These are phyloP conservation scores for Lachancea thermotolerans DNA, from an alignment of 805 yeast genomes.

Conservation along the genomic window DNA sequence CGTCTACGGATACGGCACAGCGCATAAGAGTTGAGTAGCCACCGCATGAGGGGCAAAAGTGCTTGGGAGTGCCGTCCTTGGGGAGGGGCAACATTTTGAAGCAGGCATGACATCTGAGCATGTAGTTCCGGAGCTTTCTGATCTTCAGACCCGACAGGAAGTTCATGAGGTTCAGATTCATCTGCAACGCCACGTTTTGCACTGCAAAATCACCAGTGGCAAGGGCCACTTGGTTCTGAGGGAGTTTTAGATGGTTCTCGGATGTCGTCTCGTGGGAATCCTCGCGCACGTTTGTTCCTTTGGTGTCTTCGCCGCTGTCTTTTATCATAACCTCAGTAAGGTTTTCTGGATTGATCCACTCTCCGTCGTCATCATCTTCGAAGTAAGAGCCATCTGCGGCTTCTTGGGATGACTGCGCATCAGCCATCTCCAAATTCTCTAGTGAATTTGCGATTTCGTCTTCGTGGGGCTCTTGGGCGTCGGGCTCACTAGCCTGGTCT, in stretches of 20 bases:
- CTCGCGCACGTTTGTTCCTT: conserved; percentile 33
- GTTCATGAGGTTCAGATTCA: conserved; percentile 83
- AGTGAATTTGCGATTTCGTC: conserved; percentile 2
- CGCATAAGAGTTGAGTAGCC: conserved; percentile 76
- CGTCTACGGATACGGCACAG: conserved; percentile 82
- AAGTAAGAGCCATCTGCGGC: conserved; percentile 15
- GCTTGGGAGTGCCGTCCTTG: conserved; percentile 66
- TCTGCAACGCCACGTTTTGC: conserved; percentile 88
- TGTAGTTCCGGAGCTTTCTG: conserved; percentile 78
- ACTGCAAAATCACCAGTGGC: conserved; percentile 97
- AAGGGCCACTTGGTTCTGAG: conserved; percentile 65
- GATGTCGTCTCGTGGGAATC: conserved; percentile 28
- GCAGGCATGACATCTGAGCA: conserved; percentile 97
- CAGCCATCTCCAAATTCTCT: neutral
- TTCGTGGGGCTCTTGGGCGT: conserved; percentile 8
- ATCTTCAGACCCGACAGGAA: conserved; percentile 78
- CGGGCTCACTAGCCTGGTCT: conserved; percentile 25
- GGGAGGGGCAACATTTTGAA: conserved; percentile 76
- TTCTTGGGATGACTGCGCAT: neutral
- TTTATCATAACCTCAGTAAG: conserved; percentile 60
- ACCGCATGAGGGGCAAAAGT: conserved; percentile 94
- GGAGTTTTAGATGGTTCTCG: conserved; percentile 20
- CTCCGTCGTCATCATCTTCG: conserved; percentile 71
- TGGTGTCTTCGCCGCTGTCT: conserved; percentile 55
- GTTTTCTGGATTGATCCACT: conserved; percentile 92